Conservation (phyloP, 78 protist species). For the Isochrysis galbana region DNA sequence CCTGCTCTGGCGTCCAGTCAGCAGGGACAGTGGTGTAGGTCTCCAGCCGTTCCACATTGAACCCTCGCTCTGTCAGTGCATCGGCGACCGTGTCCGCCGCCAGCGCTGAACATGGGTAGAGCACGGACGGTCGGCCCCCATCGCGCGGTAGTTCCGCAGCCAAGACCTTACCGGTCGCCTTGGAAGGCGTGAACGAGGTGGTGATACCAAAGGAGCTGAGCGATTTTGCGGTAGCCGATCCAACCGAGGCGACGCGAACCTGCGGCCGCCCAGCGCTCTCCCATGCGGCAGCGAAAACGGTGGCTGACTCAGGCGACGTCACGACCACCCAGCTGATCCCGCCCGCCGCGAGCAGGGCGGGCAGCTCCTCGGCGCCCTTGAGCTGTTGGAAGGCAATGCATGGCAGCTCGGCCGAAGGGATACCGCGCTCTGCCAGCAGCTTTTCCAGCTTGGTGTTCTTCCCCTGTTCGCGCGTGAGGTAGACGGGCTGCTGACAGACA, state of each 20-base stretch:
- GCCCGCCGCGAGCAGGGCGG: neutral
- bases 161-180: constrained; percentile 15
- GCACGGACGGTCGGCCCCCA: neutral
- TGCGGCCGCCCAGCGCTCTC: neutral
- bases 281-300: constrained; percentile 1
- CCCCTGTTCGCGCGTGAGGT: constrained; percentile 21
- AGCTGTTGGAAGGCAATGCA: constrained; percentile 3
- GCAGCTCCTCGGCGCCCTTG: neutral
- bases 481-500: neutral
- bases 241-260: constrained; percentile 23
- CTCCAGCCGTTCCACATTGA: neutral
- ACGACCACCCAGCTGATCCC: neutral
- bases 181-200: constrained; percentile 4
- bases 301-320: constrained; percentile 30
- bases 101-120: constrained; percentile 21
- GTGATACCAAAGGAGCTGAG: neutral
- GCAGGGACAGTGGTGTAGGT: constrained; percentile 22
- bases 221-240: neutral
- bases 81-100: neutral
- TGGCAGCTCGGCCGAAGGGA: neutral
- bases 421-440: neutral
- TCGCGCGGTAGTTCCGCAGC: constrained; percentile 16
- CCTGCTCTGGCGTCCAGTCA: neutral
- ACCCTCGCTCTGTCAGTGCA: constrained; percentile 9
- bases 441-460: neutral